These are phyloP conservation scores for Scedosporium dehoogii DNA, from an alignment of 2,329 filamentous ascomycete genomes.

Conservation along the genomic window DNA sequence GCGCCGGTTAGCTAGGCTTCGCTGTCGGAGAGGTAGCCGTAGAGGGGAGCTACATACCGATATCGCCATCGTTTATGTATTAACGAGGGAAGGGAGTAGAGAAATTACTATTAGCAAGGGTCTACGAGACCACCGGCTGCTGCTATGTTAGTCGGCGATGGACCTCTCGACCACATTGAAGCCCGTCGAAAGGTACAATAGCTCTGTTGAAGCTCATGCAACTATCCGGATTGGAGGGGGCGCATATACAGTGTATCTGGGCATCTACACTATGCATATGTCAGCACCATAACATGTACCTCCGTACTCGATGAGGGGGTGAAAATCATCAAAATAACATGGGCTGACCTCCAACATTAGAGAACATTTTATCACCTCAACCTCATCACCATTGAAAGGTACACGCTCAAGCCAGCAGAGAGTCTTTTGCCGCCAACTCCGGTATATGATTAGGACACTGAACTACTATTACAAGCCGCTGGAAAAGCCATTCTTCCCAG, in stretches of 20 bases:
- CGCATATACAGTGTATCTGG: background rate
- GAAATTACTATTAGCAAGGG: background rate
- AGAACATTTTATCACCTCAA: background rate
- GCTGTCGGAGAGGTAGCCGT: background rate
- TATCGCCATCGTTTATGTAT: constrained; percentile 2
- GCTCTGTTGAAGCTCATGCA: background rate
- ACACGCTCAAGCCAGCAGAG: background rate
- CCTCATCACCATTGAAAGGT: background rate
- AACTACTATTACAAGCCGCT: constrained; percentile 7
- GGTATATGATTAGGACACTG: constrained; percentile 7
- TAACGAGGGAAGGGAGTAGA: background rate
- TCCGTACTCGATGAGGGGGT: background rate
- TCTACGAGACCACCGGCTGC: background rate
- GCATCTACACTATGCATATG: too few species aligned
- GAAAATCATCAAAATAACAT: background rate
- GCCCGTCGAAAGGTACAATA: background rate
- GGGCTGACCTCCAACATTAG: too few species aligned
- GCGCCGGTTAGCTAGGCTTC: background rate
- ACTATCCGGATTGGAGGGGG: background rate
- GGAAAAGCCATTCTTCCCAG: constrained; percentile 4
- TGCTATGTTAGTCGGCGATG: background rate
- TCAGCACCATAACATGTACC: too few species aligned
- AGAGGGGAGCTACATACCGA: background rate
- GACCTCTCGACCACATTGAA: background rate
- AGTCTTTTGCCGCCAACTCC: constrained; percentile 5